Evolutionary conservation across 768 basidiomycete species (phyloP).

Genomic region (Krasilnikovozyma curviuscula): DNA sequence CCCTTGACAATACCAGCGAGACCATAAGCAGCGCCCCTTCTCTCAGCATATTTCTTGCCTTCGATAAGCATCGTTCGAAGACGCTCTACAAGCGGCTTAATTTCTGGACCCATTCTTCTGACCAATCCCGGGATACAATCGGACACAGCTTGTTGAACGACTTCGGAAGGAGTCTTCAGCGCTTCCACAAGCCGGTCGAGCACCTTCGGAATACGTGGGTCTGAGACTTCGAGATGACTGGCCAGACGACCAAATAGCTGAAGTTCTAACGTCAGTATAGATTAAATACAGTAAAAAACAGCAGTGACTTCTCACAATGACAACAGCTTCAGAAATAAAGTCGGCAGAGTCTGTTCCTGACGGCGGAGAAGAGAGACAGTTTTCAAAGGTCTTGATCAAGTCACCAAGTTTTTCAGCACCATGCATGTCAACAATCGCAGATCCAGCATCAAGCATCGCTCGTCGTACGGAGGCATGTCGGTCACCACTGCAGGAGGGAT

Average conservation of each 20-base stretch:
- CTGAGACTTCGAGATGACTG: constrained; percentile 57
- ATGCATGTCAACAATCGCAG: constrained; percentile 59
- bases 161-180: constrained; percentile 79
- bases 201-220: constrained; percentile 57
- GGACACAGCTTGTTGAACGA: constrained; percentile 88
- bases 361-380: constrained; percentile 39
- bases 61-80: constrained; percentile 59
- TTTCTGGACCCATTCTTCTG: constrained; percentile 41
- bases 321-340: constrained; percentile 79
- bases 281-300: not conserved
- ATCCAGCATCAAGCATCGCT: constrained; percentile 69
- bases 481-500: too few species aligned
- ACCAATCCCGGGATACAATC: constrained; percentile 85
- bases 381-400: constrained; percentile 66
- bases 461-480: constrained; percentile 57
- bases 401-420: constrained; percentile 50
- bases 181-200: constrained; percentile 73
- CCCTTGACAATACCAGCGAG: constrained; percentile 82
- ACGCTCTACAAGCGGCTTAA: constrained; percentile 49
- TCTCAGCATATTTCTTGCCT: constrained; percentile 66
- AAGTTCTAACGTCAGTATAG: not conserved
- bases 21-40: constrained; percentile 96
- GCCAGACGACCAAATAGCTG: constrained; percentile 74
- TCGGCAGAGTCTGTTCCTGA: constrained; percentile 56
- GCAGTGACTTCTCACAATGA: too few species aligned